Conservation (phyloP, 257 asterid species). For the Solanum chilense region DNA sequence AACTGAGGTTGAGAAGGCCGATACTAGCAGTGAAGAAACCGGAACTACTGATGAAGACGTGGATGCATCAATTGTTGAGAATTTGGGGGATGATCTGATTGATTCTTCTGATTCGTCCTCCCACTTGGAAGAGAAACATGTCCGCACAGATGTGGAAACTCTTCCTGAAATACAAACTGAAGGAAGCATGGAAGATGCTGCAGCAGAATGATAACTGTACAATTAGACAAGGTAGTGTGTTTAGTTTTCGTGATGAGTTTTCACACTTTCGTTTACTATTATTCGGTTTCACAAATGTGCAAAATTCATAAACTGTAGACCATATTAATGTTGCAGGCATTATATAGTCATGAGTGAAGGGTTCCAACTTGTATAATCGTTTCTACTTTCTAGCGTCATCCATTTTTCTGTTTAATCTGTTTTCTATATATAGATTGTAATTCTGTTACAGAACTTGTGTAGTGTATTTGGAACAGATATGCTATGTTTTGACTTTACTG, state of each 20-base stretch:
- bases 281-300: background rate
- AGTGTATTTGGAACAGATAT: background rate
- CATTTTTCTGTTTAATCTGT: background rate
- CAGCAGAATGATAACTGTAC: constrained; percentile 41
- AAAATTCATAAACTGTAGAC: constrained; percentile 7
- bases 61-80: constrained; percentile 20
- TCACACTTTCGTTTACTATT: background rate
- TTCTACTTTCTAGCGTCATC: constrained; percentile 1
- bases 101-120: constrained; percentile 48
- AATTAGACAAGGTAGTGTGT: background rate
- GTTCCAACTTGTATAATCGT: constrained; percentile 7
- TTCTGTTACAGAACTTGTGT: background rate
- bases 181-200: constrained; percentile 57
- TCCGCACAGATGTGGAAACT: constrained; percentile 46
- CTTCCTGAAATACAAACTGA: constrained; percentile 57
- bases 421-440: background rate
- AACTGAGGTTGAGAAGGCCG: constrained; percentile 3
- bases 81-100: constrained; percentile 35
- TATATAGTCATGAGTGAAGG: constrained; percentile 20
- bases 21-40: constrained; percentile 5
- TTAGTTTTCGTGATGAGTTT: background rate
- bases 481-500: background rate
- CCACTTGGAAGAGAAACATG: constrained; percentile 41
- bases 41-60: constrained; percentile 23
- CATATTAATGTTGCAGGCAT: constrained; percentile 16